Base-by-base conservation (phyloP, 345 rosid species). In the Populus simonii region DNA sequence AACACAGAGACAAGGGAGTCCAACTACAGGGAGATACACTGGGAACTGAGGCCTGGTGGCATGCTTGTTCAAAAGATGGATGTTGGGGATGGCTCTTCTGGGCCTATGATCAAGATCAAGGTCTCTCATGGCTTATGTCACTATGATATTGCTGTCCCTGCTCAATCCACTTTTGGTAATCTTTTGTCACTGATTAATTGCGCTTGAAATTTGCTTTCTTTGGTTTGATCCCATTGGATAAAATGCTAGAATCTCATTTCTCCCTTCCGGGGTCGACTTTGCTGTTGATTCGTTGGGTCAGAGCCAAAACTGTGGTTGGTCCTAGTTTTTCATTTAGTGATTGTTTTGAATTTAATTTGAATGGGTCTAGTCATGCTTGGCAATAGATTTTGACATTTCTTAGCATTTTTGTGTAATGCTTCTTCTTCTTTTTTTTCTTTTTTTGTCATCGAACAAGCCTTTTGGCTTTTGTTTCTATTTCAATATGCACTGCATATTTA, bases 41-140 rank as follows among this genome's bases (percentile, higher is more conserved):
- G 90, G 90, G 89, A 88, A 78, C 78, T 86, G 16, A 81, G 89
- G 66, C 90, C 87, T 73, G 89, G 90, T 55, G 86, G 90, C 33
- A 84, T 86, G 90, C 90, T 88, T 73, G 90, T 86, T 68, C 90
- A 88, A 25, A 88, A 81, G 85, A 86, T 89, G 78, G 78, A 75
- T 59, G 36, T 66, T 59, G 84, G 70, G 35, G 80, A 66, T 84
- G 78, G 55, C 67, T 41, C 83, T 77, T 78, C 81, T 15, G 78
- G 83, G 2, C 81, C 85, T 9, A 66, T 78, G 81, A 88, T 88
- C 85, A 84, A 84, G 76, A 81, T 86, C 82, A 81, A 74, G 75
- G 86, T 86, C 66, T 84, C 89, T 65, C 78, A 84, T 71, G 85
- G 76, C 29, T 84, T 85, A 57, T 80, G 70, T 66, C 86, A 78